phyloP scores from a whole-genome alignment of 2,329 filamentous ascomycete species.

The Penicillium rolfsii region DNA sequence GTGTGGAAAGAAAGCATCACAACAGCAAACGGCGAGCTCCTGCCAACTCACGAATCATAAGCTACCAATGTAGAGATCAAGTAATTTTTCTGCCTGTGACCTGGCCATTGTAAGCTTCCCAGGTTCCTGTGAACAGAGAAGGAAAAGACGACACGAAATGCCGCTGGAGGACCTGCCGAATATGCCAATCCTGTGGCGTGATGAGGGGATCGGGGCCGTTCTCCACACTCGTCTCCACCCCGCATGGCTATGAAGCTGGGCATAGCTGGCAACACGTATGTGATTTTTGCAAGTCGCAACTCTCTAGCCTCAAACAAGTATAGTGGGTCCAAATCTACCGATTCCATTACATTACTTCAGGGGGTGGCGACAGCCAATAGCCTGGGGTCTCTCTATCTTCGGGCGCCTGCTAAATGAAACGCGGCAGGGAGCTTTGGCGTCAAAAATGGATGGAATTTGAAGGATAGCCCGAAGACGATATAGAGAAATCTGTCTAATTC shows the following conservation, averaged over 20 bases:
- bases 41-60: neutral
- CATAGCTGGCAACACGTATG: neutral
- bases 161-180: neutral
- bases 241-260: neutral
- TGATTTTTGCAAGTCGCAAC: neutral
- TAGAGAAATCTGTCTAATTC: neutral
- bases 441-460: neutral
- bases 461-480: neutral
- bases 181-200: slow-evolving; percentile 5
- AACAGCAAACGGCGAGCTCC: neutral
- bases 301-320: neutral
- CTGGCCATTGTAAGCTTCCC: neutral
- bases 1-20: neutral
- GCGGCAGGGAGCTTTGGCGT: neutral
- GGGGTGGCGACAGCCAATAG: slow-evolving; percentile 1
- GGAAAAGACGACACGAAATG: neutral
- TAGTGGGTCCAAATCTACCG: neutral
- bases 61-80: neutral
- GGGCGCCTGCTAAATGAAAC: neutral
- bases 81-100: neutral
- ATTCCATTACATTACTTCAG: neutral
- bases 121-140: neutral
- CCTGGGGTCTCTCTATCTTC: neutral
- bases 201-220: slow-evolving; percentile 4
- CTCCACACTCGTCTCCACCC: neutral